Base-by-base conservation (phyloP, 2,329 filamentous ascomycete genomes). In the Colletotrichum endophyticum region DNA sequence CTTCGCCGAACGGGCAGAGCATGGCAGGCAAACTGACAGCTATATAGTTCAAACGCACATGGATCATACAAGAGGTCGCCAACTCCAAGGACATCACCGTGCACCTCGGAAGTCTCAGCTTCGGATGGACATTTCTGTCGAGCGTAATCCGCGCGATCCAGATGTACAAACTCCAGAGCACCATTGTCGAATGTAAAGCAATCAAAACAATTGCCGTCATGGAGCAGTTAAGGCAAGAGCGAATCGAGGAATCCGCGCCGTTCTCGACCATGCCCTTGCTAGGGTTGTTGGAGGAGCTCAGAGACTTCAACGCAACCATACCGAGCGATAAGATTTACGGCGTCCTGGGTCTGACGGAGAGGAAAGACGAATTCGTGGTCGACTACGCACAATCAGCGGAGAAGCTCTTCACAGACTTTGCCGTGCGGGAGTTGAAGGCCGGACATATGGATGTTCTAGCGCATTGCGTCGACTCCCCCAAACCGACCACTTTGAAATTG, bases 41-140 rank as follows among this genome's bases (percentile, higher is more conserved):
- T n/a, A n/a, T 44, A 49, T 6, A 49, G 77, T 78, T 78, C 32
- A 71, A 62, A 39, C 74, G 77, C 2, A 72, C 72, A 6, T 78
- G 74, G 77, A 70, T 78, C 44, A 56, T 78, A 5, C 77, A 78
- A 63, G 77, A 78, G 27, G 67, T 73, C 11, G 67, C 56, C n/a
- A 75, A 77, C 39, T 70, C 70, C 4, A 62, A 49, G 9, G 9
- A 64, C 8, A 62, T 75, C 5, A 56, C 9, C 4, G 59, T 78
- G 1, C 71, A 77, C 11, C 4, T 78, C 7, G 77, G 74, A 3
- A 4, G 28, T 3, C 36, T 77, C 11, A 44, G 66, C 5, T 72
- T 73, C 5, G 59, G 7, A 30, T 72, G 69, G 73, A 12, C 30
- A 2, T 34, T 53, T 2, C 6, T 75, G 8, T 56, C 67, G 2